Base-by-base conservation (phyloP, 1,284 basidiomycete species). In the Tilletia setariae region DNA sequence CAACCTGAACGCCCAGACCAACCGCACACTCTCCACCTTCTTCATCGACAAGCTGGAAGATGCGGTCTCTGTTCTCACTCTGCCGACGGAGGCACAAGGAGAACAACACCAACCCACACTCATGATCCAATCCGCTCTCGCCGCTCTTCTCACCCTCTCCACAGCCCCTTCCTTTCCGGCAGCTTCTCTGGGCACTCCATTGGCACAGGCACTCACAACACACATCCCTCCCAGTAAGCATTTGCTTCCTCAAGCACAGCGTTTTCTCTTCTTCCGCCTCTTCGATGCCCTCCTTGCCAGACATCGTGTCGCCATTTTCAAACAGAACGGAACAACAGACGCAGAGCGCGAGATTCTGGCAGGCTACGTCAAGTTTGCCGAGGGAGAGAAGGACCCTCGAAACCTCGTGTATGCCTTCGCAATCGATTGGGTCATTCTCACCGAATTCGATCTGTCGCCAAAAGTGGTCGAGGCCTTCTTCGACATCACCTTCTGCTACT, bases 401-500 rank as follows among this genome's bases (percentile, higher is more conserved):
- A 98, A 98, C 83, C 86, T 99, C 7, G 86, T 97, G 74, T 83
- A 95, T 8, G 90, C 92, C 2, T 98, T 98, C 82, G 89, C 90
- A 15, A 91, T 98, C 69, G 90, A 89, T 69, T 87, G 89, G 23
- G 90, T 94, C 2, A 87, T 98, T 30, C 83, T 95, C 7, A 88
- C 92, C 44, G 93, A 97, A 75, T 98, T 98, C 78, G 89, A 95
- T 71, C 71, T 80, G 87, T 92, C 68, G 83, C 86, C 53, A 83
- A 86, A 53, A 85, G 88, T 76, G 68, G 93, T 97, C 8, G 79
- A 77, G 66, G 88, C 90, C 68, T 85, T 98, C 69, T 98, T 96
- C 84, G 93, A 98, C 79, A 89, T 98, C 78, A 91, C 90, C 0
- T 98, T 94, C 83, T 98, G 96, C 84, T 99, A 99, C 84, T 99